Evolutionary conservation across 495 filamentous ascomycete species (phyloP).

Genomic region (Penicillium cosmopolitanum): DNA sequence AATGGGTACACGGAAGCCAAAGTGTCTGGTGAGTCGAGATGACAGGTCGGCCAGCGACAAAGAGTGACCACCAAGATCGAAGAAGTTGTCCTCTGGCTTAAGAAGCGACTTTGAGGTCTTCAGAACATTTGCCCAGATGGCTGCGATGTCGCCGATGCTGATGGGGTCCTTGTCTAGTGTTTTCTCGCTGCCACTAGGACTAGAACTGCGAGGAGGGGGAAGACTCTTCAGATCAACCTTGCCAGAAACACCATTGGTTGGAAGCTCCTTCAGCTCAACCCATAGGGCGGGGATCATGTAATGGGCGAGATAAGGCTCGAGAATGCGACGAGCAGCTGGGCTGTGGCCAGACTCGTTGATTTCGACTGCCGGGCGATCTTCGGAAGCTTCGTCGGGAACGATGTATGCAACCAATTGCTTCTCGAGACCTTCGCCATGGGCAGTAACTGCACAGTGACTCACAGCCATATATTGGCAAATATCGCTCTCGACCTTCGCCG

Average conservation of each 20-base stretch:
- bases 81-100: constrained; percentile 67
- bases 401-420: constrained; percentile 70
- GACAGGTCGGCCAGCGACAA: constrained; percentile 68
- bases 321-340: constrained; percentile 55
- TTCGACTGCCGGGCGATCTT: constrained; percentile 54
- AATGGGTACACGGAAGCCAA: constrained; percentile 65
- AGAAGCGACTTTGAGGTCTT: constrained; percentile 55
- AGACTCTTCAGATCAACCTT: constrained; percentile 68
- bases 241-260: constrained; percentile 68
- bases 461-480: constrained; percentile 64
- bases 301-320: constrained; percentile 62
- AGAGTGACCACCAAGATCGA: constrained; percentile 71
- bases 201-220: constrained; percentile 53
- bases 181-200: constrained; percentile 41
- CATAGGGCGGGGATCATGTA: constrained; percentile 74
- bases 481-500: constrained; percentile 75
- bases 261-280: constrained; percentile 62
- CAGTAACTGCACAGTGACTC: constrained; percentile 59
- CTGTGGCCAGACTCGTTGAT: constrained; percentile 65
- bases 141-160: constrained; percentile 55
- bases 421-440: constrained; percentile 68
- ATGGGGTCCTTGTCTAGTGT: constrained; percentile 54
- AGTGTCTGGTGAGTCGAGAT: constrained; percentile 57
- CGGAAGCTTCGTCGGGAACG: constrained; percentile 58
- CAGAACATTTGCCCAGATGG: constrained; percentile 63